Evolutionary conservation across 73 alveolate genomes (phyloP), one percentile per base, ranked within the genome.

Genomic region (Paramecium bursaria): DNA sequence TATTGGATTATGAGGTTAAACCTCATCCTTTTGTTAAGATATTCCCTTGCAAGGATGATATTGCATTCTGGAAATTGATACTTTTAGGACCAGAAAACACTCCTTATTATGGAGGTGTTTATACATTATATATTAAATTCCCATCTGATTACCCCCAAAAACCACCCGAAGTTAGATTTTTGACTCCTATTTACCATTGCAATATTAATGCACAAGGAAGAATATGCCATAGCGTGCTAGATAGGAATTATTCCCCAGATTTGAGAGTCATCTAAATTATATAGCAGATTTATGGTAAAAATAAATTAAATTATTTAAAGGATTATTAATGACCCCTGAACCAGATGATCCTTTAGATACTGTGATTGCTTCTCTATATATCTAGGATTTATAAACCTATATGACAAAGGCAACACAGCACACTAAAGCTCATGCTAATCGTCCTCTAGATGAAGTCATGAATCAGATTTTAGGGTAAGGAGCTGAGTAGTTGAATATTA

Each of bases 81-180:
- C 3, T 91, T 15, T 29, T 33, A 9, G 96, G 96, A 3, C 94
- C 96, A 2, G 91, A 47, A 7, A 73, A 39, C 1, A 82, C 94
- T 10, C 90, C 92, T 4, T 94, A 88, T 39, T 86, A 74, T 31
- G 80, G 90, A 2, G 96, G 96, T 3, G 50, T 49, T 4, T 91
- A 77, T 25, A 75, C 39, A 14, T 73, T 88, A 74, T 47, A 46
- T 48, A 25, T 88, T 25, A 73, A 47, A 17, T 77, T 91, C 46
- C 94, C 94, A 27, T 11, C 27, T 9, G 87, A 85, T 3, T 91
- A 88, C 44, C 96, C 94, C 31, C 33, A 74, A 22, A 85, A 77
- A 74, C 91, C 93, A 21, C 93, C 93, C 17, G 49, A 57, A 25
- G 31, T 87, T 9, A 79, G 80, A 73, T 87, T 87, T 50, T 19